Conservation (phyloP, 345 rosid species). For the Hibiscus mutabilis region DNA sequence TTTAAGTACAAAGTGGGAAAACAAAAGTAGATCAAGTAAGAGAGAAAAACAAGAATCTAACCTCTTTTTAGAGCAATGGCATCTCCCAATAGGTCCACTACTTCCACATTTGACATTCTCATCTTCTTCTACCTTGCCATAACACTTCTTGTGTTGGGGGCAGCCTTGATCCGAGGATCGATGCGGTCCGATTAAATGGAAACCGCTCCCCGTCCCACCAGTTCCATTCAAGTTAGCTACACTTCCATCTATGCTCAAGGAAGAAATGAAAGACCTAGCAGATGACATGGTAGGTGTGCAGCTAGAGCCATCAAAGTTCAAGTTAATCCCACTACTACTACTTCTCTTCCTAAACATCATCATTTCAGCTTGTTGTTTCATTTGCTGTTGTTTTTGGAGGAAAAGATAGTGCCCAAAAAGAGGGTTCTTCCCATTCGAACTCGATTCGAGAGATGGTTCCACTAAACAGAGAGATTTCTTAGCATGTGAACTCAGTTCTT, state of each 20-base stretch:
- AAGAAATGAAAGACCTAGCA: slow-evolving; percentile 61
- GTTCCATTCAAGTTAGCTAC: slow-evolving; percentile 43
- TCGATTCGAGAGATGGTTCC: slow-evolving; percentile 39
- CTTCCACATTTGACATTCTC: slow-evolving; percentile 66
- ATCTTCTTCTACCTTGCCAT: slow-evolving; percentile 59
- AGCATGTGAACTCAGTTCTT: slow-evolving; percentile 47
- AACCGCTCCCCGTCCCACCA: slow-evolving; percentile 32
- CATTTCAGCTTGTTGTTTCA: slow-evolving; percentile 72
- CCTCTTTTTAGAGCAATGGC: slow-evolving; percentile 86
- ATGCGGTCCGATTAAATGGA: slow-evolving; percentile 48
- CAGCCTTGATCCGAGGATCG: slow-evolving; percentile 57
- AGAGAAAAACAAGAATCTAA: slow-evolving; percentile 15
- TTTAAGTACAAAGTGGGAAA: background rate
- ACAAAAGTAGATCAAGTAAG: background rate
- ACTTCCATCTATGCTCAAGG: slow-evolving; percentile 70
- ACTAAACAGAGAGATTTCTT: slow-evolving; percentile 49
- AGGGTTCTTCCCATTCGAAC: slow-evolving; percentile 48
- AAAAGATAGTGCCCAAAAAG: slow-evolving; percentile 33
- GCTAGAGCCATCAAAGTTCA: slow-evolving; percentile 73
- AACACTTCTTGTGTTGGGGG: slow-evolving; percentile 59
- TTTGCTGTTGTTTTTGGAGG: slow-evolving; percentile 35
- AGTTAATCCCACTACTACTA: slow-evolving; percentile 51
- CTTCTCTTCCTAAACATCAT: slow-evolving; percentile 51
- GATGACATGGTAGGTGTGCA: slow-evolving; percentile 75
- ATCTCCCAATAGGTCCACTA: slow-evolving; percentile 31